phyloP scores from a whole-genome alignment of 2,329 filamentous ascomycete genomes.

The Aspergillus sp. region DNA sequence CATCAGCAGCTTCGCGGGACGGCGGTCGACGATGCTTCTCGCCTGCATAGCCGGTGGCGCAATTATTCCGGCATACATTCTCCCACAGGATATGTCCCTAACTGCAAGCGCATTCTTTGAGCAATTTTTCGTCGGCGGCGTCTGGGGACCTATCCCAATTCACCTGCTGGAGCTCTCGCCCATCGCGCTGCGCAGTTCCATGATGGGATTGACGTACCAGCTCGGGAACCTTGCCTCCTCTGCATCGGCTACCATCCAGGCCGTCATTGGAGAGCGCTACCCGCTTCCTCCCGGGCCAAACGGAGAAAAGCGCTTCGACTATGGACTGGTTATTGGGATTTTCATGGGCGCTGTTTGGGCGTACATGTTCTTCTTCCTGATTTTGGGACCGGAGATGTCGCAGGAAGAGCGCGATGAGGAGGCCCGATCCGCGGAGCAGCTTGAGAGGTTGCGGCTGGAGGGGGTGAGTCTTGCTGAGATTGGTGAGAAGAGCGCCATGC shows the following conservation, averaged over 20 bases:
- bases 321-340: constrained; percentile 32
- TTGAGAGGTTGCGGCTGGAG: constrained; percentile 13
- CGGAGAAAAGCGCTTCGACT: constrained; percentile 29
- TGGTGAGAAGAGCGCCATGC: constrained; percentile 6
- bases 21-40: constrained; percentile 26
- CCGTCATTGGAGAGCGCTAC: constrained; percentile 33
- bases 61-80: constrained; percentile 26
- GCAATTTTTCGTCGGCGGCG: constrained; percentile 31
- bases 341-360: constrained; percentile 20
- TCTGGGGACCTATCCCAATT: constrained; percentile 32
- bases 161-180: constrained; percentile 30
- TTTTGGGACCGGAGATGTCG: constrained; percentile 22
- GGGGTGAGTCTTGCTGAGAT: constrained; percentile 13
- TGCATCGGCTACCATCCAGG: constrained; percentile 35
- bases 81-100: constrained; percentile 20
- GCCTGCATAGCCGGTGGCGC: constrained; percentile 25
- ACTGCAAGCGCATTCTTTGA: constrained; percentile 27
- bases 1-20: constrained; percentile 25
- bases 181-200: constrained; percentile 22
- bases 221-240: constrained; percentile 33
- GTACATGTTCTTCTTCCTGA: constrained; percentile 25
- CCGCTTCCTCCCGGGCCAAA: constrained; percentile 24
- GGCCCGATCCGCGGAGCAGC: constrained; percentile 10
- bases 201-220: constrained; percentile 30
- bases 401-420: constrained; percentile 18